A percentile compares a stretch with the other conserved stretches of the same genome.
Conservation (phyloP, 768 basidiomycete species). For the Pulveroboletus sp. region DNA sequence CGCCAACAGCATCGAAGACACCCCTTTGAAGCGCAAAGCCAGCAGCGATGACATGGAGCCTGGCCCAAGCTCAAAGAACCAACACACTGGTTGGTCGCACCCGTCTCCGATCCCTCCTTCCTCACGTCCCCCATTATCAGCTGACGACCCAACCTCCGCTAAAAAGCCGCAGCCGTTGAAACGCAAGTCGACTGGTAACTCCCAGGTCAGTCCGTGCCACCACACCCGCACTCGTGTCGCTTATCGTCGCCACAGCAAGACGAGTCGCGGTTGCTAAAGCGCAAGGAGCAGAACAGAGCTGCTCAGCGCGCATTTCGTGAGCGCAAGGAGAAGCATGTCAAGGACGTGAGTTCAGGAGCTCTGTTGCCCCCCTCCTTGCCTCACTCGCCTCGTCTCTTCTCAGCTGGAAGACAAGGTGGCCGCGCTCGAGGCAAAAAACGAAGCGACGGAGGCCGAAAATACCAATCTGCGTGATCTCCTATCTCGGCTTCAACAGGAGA, state of each 20-base stretch:
- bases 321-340: conserved; percentile 95
- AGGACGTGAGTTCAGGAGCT: conserved; percentile 62
- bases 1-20: conserved; percentile 40
- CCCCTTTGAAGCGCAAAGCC: conserved; percentile 72
- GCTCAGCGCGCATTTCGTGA: conserved; percentile 97
- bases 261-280: conserved; percentile 71
- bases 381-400: conserved; percentile 1
- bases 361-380: conserved; percentile 2
- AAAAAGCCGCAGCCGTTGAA: conserved; percentile 26
- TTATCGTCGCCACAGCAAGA: conserved; percentile 41
- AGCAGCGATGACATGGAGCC: conserved; percentile 58
- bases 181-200: conserved; percentile 39
- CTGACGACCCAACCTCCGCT: conserved; percentile 20
- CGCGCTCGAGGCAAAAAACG: conserved; percentile 79
- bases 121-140: conserved; percentile 8
- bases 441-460: conserved; percentile 69
- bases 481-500: conserved; percentile 81
- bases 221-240: neutral
- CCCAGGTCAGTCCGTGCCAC: conserved; percentile 26
- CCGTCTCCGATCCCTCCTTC: neutral
- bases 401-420: conserved; percentile 91
- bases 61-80: conserved; percentile 62
- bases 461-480: conserved; percentile 86
- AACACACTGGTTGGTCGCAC: conserved; percentile 51
- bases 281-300: conserved; percentile 96